Conservation (phyloP, 352 stramenopile genomes). For the Detonula confervacea region DNA sequence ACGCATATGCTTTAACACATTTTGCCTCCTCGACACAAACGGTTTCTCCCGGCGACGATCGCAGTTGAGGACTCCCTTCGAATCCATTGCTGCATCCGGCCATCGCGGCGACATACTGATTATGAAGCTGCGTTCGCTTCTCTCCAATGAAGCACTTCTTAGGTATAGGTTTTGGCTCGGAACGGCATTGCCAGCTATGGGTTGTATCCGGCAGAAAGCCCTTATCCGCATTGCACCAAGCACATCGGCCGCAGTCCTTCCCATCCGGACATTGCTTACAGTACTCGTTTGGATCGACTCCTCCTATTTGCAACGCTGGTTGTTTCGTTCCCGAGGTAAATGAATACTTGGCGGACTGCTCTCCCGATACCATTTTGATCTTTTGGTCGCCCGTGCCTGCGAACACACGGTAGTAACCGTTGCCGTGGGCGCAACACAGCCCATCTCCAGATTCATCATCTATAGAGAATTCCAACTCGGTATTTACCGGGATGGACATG, state of each 20-base stretch:
- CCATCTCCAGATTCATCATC: constrained; percentile 20
- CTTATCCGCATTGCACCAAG: constrained; percentile 39
- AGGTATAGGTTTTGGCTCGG: constrained; percentile 10
- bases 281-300: constrained; percentile 43
- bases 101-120: constrained; percentile 41
- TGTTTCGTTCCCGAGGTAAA: constrained; percentile 18
- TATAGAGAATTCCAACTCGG: constrained; percentile 25
- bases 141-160: constrained; percentile 44
- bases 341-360: constrained; percentile 3
- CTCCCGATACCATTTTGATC: constrained; percentile 30
- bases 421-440: constrained; percentile 19
- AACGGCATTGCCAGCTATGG: constrained; percentile 35
- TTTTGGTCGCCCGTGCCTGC: constrained; percentile 32
- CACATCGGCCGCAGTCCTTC: constrained; percentile 35
- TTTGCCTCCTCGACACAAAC: constrained; percentile 35
- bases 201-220: constrained; percentile 39
- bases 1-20: constrained; percentile 36
- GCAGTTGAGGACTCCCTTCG: constrained; percentile 29
- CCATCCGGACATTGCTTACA: constrained; percentile 40
- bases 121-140: constrained; percentile 30
- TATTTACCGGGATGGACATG: constrained; percentile 22
- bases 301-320: constrained; percentile 15
- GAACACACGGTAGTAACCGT: constrained; percentile 37
- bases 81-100: constrained; percentile 33
- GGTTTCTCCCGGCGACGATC: constrained; percentile 4